These are phyloP conservation scores for Dipteronia sinensis DNA, from an alignment of 345 rosid species.

Conservation along the genomic window DNA sequence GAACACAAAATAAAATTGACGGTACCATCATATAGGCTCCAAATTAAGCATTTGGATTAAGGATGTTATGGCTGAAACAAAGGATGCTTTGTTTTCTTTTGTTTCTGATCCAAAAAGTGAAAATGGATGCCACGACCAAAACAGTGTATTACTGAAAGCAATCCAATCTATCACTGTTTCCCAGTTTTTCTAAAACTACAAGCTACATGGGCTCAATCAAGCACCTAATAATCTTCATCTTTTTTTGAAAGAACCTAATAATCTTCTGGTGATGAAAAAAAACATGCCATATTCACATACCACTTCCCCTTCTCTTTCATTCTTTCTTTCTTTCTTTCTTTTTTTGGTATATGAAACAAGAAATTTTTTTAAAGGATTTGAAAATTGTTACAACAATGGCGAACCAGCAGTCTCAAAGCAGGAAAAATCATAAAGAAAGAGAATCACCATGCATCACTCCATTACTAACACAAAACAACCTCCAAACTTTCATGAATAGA, in stretches of 20 bases:
- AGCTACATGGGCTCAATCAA: neutral
- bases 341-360: neutral
- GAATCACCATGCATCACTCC: neutral
- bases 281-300: neutral
- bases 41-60: neutral
- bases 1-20: neutral
- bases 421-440: neutral
- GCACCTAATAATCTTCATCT: neutral
- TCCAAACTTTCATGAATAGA: neutral
- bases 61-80: neutral
- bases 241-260: neutral
- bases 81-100: neutral
- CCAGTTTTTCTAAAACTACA: neutral
- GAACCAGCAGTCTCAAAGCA: neutral
- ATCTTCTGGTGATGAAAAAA: neutral
- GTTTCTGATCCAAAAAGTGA: neutral
- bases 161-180: neutral
- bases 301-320: neutral
- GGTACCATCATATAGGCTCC: neutral
- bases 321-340: neutral
- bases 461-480: neutral
- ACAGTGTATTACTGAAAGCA: neutral
- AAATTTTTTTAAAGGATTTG: neutral
- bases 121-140: neutral
- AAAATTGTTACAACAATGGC: neutral